phyloP scores from a whole-genome alignment of 257 asterid species.

The Gentiana macrophylla region DNA sequence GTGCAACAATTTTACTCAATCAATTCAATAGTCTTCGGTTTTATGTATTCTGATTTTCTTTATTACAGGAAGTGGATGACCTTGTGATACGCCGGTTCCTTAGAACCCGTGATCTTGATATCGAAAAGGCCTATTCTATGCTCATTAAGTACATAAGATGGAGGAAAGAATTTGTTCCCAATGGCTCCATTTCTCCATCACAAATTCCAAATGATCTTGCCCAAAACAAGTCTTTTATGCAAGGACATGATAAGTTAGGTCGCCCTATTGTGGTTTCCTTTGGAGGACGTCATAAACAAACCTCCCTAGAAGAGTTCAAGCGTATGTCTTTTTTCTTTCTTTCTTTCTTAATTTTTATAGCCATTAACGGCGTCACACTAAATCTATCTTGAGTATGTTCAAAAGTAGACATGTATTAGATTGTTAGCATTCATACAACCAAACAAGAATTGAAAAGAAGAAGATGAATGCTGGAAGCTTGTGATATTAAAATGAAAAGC shows the following conservation, averaged over 20 bases:
- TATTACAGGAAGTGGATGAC: slow-evolving; percentile 61
- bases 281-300: slow-evolving; percentile 63
- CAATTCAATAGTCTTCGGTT: no score
- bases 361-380: no score
- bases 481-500: no score
- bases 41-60: no score
- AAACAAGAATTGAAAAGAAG: no score
- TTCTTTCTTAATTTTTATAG: no score
- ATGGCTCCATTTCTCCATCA: slow-evolving; percentile 17
- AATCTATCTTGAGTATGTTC: no score
- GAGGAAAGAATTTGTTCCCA: no score
- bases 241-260: slow-evolving; percentile 69
- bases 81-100: slow-evolving; percentile 69
- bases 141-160: slow-evolving; percentile 47
- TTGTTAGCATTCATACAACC: no score
- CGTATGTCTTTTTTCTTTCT: slow-evolving; percentile 29
- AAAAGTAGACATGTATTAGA: no score
- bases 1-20: no score
- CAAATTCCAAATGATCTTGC: slow-evolving; percentile 49
- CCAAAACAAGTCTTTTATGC: slow-evolving; percentile 68
- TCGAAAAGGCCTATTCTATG: slow-evolving; percentile 47
- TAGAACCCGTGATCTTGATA: slow-evolving; percentile 40
- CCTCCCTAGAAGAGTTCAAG: slow-evolving; percentile 59
- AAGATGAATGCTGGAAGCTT: no score
- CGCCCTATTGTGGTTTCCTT: slow-evolving; percentile 55